Conservation (phyloP, 2,329 filamentous ascomycete species). For the Talaromyces sp. region DNA sequence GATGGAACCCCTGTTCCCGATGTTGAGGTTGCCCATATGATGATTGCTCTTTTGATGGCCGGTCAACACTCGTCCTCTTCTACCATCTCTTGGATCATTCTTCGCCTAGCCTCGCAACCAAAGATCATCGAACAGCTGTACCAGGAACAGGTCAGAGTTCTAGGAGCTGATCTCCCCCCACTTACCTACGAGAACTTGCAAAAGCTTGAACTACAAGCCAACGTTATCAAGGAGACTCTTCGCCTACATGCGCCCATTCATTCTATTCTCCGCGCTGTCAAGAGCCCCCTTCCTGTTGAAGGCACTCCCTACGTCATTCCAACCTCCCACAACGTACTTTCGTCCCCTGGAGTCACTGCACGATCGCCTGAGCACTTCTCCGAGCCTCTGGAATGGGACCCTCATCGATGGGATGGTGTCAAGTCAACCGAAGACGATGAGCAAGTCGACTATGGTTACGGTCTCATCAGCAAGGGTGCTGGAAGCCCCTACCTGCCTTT, state of each 20-base stretch:
- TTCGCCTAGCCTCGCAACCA: conserved; percentile 65
- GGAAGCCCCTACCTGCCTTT: conserved; percentile 64
- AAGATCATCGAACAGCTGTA: conserved; percentile 67
- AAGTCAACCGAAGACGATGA: conserved; percentile 44
- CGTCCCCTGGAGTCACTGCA: conserved; percentile 67
- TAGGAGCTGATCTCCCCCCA: conserved; percentile 50
- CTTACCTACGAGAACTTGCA: conserved; percentile 57
- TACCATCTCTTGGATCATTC: conserved; percentile 70
- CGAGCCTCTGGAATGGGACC: conserved; percentile 55
- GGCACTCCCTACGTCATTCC: conserved; percentile 65
- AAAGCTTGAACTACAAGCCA: conserved; percentile 56
- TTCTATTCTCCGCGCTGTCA: conserved; percentile 68
- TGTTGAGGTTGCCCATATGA: conserved; percentile 74
- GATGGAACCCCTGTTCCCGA: conserved; percentile 64
- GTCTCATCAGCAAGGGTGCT: conserved; percentile 56
- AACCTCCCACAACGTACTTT: conserved; percentile 68
- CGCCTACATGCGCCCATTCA: conserved; percentile 68
- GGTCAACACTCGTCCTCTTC: conserved; percentile 77
- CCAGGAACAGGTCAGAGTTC: conserved; percentile 56
- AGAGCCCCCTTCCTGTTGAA: conserved; percentile 56
- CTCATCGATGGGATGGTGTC: conserved; percentile 55
- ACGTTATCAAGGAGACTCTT: conserved; percentile 67
- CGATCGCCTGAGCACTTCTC: conserved; percentile 58
- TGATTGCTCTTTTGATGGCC: conserved; percentile 81
- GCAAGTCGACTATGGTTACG: conserved; percentile 58